A percentile compares a stretch with the other conserved stretches of the same genome.
Conservation (phyloP, 306 rosid species). For the Cucumis melo region DNA sequence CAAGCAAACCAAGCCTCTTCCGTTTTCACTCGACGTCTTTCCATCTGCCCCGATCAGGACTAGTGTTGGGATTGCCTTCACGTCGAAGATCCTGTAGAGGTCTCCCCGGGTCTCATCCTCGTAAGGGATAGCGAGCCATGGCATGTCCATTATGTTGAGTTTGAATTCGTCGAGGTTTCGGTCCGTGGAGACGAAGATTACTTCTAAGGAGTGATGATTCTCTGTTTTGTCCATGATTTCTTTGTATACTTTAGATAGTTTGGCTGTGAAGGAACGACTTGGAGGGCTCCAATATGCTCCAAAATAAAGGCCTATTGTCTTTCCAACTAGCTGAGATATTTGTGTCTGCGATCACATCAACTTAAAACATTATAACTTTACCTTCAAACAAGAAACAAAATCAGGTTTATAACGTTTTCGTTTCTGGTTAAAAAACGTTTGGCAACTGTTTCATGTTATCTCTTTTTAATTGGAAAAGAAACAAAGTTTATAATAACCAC, state of each 20-base stretch:
- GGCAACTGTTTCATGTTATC: no score
- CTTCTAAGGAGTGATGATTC: conserved; percentile 31
- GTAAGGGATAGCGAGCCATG: conserved; percentile 77
- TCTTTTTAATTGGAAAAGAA: no score
- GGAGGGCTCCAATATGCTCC: conserved; percentile 90
- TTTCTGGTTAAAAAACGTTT: no score
- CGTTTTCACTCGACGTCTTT: conserved; percentile 37
- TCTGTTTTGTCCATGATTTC: conserved; percentile 19
- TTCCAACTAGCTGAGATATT: conserved; percentile 49
- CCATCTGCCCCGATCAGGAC: conserved; percentile 69
- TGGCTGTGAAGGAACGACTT: conserved; percentile 50
- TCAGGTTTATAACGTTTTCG: not conserved
- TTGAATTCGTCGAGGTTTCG: conserved; percentile 59
- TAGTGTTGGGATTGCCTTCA: conserved; percentile 62
- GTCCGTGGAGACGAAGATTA: conserved; percentile 66
- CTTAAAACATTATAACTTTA: not conserved
- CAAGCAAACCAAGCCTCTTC: conserved; percentile 41
- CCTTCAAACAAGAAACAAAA: not conserved
- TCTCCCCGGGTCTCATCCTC: conserved; percentile 63
- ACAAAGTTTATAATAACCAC: no score
- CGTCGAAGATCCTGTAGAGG: conserved; percentile 51
- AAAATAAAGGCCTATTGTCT: conserved; percentile 68
- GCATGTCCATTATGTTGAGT: conserved; percentile 36
- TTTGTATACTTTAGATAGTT: conserved; percentile 51
- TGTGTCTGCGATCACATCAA: conserved; percentile 28